Evolutionary conservation across 805 yeast genomes (phyloP).

Genomic region (Wickerhamomyces alni): DNA sequence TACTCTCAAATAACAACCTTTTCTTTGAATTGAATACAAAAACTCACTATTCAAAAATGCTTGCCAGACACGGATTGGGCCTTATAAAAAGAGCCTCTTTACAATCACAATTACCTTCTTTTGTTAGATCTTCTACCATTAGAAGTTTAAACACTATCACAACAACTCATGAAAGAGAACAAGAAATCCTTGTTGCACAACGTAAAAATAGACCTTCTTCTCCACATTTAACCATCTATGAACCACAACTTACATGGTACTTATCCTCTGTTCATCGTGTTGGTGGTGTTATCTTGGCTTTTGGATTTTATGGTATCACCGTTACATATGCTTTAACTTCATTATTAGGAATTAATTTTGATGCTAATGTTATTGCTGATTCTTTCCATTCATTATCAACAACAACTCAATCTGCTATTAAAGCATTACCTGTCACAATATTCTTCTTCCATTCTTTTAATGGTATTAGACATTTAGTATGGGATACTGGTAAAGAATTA

Average conservation of each 20-base stretch:
- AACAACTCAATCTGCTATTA: slow-evolving; percentile 52
- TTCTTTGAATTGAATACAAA: background rate
- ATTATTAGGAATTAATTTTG: slow-evolving; percentile 44
- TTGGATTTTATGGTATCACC: slow-evolving; percentile 72
- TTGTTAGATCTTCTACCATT: slow-evolving; percentile 1
- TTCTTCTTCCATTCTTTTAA: slow-evolving; percentile 82
- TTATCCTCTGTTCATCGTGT: slow-evolving; percentile 82
- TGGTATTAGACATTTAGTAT: slow-evolving; percentile 87
- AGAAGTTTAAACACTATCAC: slow-evolving; percentile 32
- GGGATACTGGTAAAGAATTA: slow-evolving; percentile 86
- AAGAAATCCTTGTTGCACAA: slow-evolving; percentile 69
- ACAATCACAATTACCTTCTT: background rate
- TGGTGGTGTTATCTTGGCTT: slow-evolving; percentile 79
- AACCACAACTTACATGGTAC: slow-evolving; percentile 84
- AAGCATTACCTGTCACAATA: slow-evolving; percentile 71
- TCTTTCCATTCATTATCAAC: slow-evolving; percentile 53
- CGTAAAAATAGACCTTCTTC: slow-evolving; percentile 85
- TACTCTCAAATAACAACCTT: too few species aligned
- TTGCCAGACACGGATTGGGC: slow-evolving; percentile 1
- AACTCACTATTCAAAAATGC: background rate
- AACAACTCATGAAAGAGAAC: slow-evolving; percentile 58
- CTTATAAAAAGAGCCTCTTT: slow-evolving; percentile 4
- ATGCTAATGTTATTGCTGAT: slow-evolving; percentile 27
- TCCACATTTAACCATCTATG: slow-evolving; percentile 85
- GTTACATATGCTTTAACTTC: slow-evolving; percentile 69